Base-by-base conservation (phyloP, 257 asterid species). In the Lantana camara region DNA sequence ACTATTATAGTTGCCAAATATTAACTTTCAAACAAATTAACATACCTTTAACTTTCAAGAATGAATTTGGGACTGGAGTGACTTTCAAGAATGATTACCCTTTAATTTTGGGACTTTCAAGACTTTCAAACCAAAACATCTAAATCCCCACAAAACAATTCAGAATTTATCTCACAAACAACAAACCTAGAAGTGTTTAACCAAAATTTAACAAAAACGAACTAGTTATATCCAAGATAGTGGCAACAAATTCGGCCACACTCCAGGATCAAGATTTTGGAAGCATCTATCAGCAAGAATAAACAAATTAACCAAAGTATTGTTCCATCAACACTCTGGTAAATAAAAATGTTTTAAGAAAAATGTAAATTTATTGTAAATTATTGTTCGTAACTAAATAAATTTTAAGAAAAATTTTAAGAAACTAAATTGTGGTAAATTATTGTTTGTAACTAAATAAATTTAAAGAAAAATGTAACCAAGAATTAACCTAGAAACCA, bases 141-240 rank as follows among this genome's bases (percentile, higher is more conserved):
- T 19, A 23, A 42, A 24, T 27, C 44, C 45, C 57, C 66, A 19
- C 47, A 51, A 40, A 66, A 61, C 66, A 74, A 65, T 17, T 23
- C 69, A 14, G 55, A 30, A 10, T 20, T 48, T 47, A 57, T 60
- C 46, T 42, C 66, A 21, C n/a, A 35, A 68, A 50, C 32, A 29
- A 30, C 46, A 61, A 48, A 54, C 22, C 45, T 46, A 11, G 42
- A 37, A 42, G 48, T 57, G 50, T 45, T 30, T 22, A 64, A 66
- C 37, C 57, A 29, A 24, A 24, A 30, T 23, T 30, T 23, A 16
- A 32, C 54, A 7, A 53, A 61, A 60, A 49, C 44, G 47, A 38
- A 46, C 30, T 4, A 44, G 20, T 58, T 24, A 34, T 44, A 42
- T 32, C 63, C 12, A 30, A 30, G 21, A 58, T 48, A 56, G 45